phyloP scores from a whole-genome alignment of 192 early-diverging fungal species.

The Rhizophagus prolifer region DNA sequence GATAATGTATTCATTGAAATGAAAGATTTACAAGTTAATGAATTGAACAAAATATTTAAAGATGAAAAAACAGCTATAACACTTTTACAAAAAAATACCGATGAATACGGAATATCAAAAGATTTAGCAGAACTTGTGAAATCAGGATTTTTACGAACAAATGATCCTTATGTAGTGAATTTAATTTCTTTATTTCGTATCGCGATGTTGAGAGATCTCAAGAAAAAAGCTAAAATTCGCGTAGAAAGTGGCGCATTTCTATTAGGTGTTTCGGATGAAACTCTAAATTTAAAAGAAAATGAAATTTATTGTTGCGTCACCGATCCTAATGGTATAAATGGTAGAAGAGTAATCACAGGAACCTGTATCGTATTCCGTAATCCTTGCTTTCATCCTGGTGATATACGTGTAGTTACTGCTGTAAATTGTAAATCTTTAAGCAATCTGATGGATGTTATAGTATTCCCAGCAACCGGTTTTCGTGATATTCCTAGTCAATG shows the following conservation, averaged over 20 bases:
- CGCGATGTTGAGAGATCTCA: slow-evolving; percentile 46
- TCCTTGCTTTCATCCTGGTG: slow-evolving; percentile 70
- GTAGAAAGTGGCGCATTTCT: slow-evolving; percentile 53
- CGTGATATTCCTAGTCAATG: slow-evolving; percentile 75
- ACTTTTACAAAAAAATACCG: slow-evolving; percentile 41
- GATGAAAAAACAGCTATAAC: slow-evolving; percentile 39
- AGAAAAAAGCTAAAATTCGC: slow-evolving; percentile 55
- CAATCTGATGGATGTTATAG: slow-evolving; percentile 66
- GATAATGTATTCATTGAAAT: slow-evolving; percentile 56
- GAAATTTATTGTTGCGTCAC: slow-evolving; percentile 55
- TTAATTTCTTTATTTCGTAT: slow-evolving; percentile 46
- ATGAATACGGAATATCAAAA: slow-evolving; percentile 44
- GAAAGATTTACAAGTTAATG: slow-evolving; percentile 42
- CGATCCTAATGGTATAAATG: slow-evolving; percentile 21
- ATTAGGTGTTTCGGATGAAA: slow-evolving; percentile 60
- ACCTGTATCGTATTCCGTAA: slow-evolving; percentile 50
- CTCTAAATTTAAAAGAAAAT: slow-evolving; percentile 36
- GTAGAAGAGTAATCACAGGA: slow-evolving; percentile 37
- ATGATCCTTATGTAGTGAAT: slow-evolving; percentile 48
- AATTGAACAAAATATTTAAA: slow-evolving; percentile 39
- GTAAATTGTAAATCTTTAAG: slow-evolving; percentile 48
- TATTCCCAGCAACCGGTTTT: slow-evolving; percentile 65
- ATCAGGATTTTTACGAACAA: slow-evolving; percentile 45
- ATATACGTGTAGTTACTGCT: slow-evolving; percentile 57
- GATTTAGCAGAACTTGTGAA: slow-evolving; percentile 44